These are phyloP conservation scores for Pseudocercospora cruenta DNA, from an alignment of 2,329 filamentous ascomycete species.

Conservation along the genomic window DNA sequence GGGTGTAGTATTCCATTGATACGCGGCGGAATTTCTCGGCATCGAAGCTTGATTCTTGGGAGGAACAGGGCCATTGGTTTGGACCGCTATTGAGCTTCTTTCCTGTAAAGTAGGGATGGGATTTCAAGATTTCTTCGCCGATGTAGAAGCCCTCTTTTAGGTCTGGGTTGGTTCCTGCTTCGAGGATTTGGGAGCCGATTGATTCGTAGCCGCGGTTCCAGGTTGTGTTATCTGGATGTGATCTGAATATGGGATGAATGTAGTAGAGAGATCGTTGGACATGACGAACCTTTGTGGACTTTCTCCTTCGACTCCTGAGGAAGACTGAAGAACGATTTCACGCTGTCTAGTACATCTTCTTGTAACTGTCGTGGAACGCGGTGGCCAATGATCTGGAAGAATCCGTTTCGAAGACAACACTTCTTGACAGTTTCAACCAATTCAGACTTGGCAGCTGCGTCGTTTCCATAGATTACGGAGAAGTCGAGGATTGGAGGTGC, in stretches of 20 bases:
- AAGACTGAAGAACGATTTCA: not conserved
- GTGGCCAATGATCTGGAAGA: conserved; percentile 21
- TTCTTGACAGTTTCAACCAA: not conserved
- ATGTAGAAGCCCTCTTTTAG: conserved; percentile 4
- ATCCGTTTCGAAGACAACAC: conserved; percentile 12
- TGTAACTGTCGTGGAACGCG: not conserved
- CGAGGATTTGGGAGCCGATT: not conserved
- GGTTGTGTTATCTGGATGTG: conserved; percentile 11
- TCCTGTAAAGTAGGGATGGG: not conserved
- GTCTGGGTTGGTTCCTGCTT: not conserved
- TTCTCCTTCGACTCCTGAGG: not conserved
- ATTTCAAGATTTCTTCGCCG: not conserved
- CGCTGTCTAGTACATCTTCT: conserved; percentile 4
- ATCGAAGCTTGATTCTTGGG: not conserved
- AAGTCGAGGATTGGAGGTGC: not conserved
- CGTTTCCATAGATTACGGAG: not conserved
- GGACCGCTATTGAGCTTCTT: not conserved
- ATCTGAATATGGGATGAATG: not conserved
- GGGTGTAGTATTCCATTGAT: conserved; percentile 41
- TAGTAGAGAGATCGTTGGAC: no score
- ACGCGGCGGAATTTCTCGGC: conserved; percentile 35
- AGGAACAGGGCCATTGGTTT: conserved; percentile 15
- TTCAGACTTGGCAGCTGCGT: not conserved
- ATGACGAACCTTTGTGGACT: not conserved
- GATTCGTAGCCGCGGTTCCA: conserved; percentile 5